A percentile compares a stretch with the other conserved stretches of the same genome.
Conservation (phyloP, 495 filamentous ascomycete species). For the Aspergillus taichungensis region DNA sequence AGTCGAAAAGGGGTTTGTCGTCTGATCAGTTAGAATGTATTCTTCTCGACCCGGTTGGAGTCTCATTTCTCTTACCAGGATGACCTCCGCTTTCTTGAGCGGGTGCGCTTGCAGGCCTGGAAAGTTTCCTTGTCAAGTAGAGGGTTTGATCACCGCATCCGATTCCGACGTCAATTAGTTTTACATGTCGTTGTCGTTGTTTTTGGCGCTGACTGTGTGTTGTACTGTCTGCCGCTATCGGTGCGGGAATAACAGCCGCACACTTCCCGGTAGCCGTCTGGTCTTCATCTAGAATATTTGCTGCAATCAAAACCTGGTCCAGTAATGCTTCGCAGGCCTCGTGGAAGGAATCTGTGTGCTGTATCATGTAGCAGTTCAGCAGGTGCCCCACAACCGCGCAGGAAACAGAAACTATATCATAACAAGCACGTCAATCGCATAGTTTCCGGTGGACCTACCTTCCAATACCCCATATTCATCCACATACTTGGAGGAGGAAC, state of each 20-base stretch:
- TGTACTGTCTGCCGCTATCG: too few species aligned
- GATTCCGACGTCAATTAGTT: slow-evolving; percentile 39
- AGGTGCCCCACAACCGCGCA: neutral
- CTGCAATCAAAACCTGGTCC: slow-evolving; percentile 28
- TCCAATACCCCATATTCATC: slow-evolving; percentile 37
- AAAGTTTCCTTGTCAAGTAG: slow-evolving; percentile 10
- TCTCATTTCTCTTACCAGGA: neutral
- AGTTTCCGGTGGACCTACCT: slow-evolving; percentile 10
- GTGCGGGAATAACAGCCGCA: too few species aligned
- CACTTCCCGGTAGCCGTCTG: neutral
- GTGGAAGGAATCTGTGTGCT: slow-evolving; percentile 26
- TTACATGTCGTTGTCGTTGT: slow-evolving; percentile 6
- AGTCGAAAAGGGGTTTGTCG: slow-evolving; percentile 14
- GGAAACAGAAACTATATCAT: too few species aligned
- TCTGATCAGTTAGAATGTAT: neutral
- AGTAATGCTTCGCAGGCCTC: slow-evolving; percentile 34
- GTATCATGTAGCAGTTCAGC: neutral
- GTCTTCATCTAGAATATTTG: slow-evolving; percentile 16
- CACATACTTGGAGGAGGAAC: slow-evolving; percentile 27
- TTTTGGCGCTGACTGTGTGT: too few species aligned
- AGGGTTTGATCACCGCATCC: slow-evolving; percentile 43
- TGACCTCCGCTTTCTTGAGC: neutral
- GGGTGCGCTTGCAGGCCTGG: neutral
- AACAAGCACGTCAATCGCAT: too few species aligned
- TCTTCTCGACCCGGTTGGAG: neutral